These are phyloP conservation scores for Whalleya microplaca DNA, from an alignment of 2,329 filamentous ascomycete species.

Conservation along the genomic window DNA sequence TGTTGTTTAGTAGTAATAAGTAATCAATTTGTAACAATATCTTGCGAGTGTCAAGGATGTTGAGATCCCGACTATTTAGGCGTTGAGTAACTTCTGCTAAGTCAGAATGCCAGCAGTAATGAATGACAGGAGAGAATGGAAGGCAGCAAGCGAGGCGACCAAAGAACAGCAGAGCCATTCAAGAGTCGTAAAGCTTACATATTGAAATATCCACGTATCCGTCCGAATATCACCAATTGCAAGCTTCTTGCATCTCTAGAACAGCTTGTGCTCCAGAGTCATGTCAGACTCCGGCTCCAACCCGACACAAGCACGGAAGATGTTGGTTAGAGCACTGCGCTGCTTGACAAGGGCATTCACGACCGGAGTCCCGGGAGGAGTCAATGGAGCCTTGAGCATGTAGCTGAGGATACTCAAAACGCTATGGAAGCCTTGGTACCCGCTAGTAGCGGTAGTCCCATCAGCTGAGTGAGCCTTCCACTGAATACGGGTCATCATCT, in stretches of 20 bases:
- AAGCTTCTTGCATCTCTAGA: slow-evolving; percentile 51
- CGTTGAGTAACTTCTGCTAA: slow-evolving; percentile 12
- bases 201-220: too few species aligned
- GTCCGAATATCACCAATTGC: too few species aligned
- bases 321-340: slow-evolving; percentile 91
- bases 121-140: background rate
- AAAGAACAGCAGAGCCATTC: background rate
- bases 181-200: background rate
- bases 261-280: slow-evolving; percentile 98
- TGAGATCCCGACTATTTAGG: slow-evolving; percentile 14
- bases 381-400: slow-evolving; percentile 97
- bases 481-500: slow-evolving; percentile 98
- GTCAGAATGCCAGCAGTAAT: background rate
- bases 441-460: slow-evolving; percentile 54
- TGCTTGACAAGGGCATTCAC: slow-evolving; percentile 97
- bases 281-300: slow-evolving; percentile 98
- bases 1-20: background rate
- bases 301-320: slow-evolving; percentile 96
- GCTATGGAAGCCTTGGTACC: slow-evolving; percentile 94
- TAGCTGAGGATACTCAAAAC: slow-evolving; percentile 97
- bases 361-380: slow-evolving; percentile 91
- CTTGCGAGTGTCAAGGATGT: slow-evolving; percentile 15
- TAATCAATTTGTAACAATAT: slow-evolving; percentile 2
- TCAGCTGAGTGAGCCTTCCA: slow-evolving; percentile 70
- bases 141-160: background rate